A percentile compares a stretch with the other conserved stretches of the same genome.
phyloP scores from a whole-genome alignment of 192 early-diverging fungal species.

The Gigaspora rosea region DNA sequence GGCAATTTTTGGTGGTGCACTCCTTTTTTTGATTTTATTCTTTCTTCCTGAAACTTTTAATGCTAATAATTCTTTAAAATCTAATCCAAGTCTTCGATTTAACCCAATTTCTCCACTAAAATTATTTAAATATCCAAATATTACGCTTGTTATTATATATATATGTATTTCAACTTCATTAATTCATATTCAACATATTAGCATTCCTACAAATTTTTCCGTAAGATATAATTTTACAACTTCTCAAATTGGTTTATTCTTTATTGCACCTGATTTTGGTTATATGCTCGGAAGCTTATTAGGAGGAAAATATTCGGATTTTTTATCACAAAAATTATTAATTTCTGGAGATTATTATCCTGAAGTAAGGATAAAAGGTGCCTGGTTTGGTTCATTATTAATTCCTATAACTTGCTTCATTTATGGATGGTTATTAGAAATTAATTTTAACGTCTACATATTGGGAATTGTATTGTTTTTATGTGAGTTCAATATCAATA shows the following conservation, averaged over 20 bases:
- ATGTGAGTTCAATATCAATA: slow-evolving; percentile 13
- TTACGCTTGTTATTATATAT: background rate
- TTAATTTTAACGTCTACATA: background rate
- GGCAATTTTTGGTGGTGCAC: background rate
- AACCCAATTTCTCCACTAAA: slow-evolving; percentile 7
- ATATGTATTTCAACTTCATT: background rate
- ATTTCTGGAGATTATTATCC: slow-evolving; percentile 9
- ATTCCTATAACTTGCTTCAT: slow-evolving; percentile 37
- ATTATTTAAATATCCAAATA: background rate
- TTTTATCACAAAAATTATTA: slow-evolving; percentile 27
- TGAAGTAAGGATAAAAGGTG: slow-evolving; percentile 33
- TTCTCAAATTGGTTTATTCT: slow-evolving; percentile 1
- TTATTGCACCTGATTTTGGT: slow-evolving; percentile 44
- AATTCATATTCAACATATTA: background rate
- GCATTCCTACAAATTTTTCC: background rate
- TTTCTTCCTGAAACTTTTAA: slow-evolving; percentile 22
- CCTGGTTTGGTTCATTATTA: slow-evolving; percentile 36
- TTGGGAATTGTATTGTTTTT: slow-evolving; percentile 34
- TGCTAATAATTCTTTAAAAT: background rate
- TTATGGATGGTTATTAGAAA: slow-evolving; percentile 41
- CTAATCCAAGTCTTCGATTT: background rate
- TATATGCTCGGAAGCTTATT: slow-evolving; percentile 44
- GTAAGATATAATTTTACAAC: background rate
- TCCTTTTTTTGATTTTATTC: background rate
- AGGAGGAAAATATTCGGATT: slow-evolving; percentile 46